Evolutionary conservation across 331 rosid species (phyloP), one percentile per base, ranked within the genome.

Genomic region (Malus hybrid): DNA sequence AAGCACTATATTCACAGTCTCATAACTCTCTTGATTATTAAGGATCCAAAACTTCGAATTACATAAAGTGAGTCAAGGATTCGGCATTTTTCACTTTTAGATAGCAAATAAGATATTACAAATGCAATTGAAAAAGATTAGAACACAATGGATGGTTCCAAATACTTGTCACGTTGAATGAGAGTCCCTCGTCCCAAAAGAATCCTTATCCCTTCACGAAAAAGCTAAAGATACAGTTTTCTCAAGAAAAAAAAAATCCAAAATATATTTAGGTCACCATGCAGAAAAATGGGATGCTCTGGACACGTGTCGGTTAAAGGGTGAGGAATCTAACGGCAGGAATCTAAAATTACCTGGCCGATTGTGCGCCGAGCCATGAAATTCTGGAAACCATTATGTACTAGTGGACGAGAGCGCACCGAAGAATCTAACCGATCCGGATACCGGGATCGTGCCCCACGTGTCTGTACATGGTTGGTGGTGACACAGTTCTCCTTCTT

Each of bases 151-250:
- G 61, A 85, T 65, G 91, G 88, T 15, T 46, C 63, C 52, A 64
- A 71, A 65, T 73, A 48, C 64, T 68, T 60, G 81, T 68, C 72
- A 18, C 55, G 7, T 79, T 12, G 80, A 22, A 13, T n/a, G 60
- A 67, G 27, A n/a, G 24, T 36, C 42, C 42, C 42, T 2, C 42
- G 13, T 39, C 46, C 73, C 68, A 1, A 52, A 14, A 29, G 85
- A 80, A 87, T 85, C 89, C 85, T 83, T 82, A 85, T 83, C 90
- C 67, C 80, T 9, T 39, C 42, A 36, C 15, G 65, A 60, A 68
- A 46, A 75, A 11, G 50, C 59, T 18, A 55, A 19, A 7, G 4
- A 39, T 39, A 7, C 44, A 39, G 4, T 39, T 4, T 39, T 10
- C 46, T 10, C 13, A 39, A 39, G 13, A 39, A 39, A 39, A 39